Conservation (phyloP, 768 basidiomycete species). For the Boletales sp. region DNA sequence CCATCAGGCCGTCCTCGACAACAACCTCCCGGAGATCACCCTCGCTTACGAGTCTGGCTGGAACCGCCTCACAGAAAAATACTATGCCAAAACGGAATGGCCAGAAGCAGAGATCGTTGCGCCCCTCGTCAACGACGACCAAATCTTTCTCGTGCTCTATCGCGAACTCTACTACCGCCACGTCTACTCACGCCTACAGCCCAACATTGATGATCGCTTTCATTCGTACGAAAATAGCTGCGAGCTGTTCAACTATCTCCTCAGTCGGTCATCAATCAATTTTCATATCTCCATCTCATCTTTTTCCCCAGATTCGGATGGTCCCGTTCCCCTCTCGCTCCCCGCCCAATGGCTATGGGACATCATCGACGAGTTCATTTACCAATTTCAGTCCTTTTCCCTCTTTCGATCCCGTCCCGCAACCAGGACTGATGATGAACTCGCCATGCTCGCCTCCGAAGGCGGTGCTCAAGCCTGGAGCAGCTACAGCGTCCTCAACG, state of each 20-base stretch:
- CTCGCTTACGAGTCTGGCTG: constrained; percentile 95
- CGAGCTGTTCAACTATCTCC: constrained; percentile 91
- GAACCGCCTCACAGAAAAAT: constrained; percentile 96
- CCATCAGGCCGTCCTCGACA: constrained; percentile 87
- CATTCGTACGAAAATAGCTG: constrained; percentile 98
- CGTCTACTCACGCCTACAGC: constrained; percentile 92
- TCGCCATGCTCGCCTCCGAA: constrained; percentile 74
- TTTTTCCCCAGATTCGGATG: constrained; percentile 72
- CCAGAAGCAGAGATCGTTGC: constrained; percentile 96
- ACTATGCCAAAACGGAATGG: constrained; percentile 93
- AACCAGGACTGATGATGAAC: constrained; percentile 84
- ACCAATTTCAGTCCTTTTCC: constrained; percentile 93
- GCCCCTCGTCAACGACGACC: constrained; percentile 92
- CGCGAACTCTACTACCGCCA: constrained; percentile 95
- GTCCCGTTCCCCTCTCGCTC: constrained; percentile 84
- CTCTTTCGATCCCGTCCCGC: constrained; percentile 84
- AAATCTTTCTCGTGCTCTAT: constrained; percentile 94
- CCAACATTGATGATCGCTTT: constrained; percentile 96
- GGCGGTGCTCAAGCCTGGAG: constrained; percentile 87
- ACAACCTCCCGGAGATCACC: constrained; percentile 88
- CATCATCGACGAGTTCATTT: constrained; percentile 96
- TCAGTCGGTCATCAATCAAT: constrained; percentile 49
- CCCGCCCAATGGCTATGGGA: constrained; percentile 99
- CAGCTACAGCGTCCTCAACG: constrained; percentile 97
- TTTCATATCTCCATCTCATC: background rate